These are phyloP conservation scores for Neurospora sp. DNA, from an alignment of 495 filamentous ascomycete genomes.

Conservation along the genomic window DNA sequence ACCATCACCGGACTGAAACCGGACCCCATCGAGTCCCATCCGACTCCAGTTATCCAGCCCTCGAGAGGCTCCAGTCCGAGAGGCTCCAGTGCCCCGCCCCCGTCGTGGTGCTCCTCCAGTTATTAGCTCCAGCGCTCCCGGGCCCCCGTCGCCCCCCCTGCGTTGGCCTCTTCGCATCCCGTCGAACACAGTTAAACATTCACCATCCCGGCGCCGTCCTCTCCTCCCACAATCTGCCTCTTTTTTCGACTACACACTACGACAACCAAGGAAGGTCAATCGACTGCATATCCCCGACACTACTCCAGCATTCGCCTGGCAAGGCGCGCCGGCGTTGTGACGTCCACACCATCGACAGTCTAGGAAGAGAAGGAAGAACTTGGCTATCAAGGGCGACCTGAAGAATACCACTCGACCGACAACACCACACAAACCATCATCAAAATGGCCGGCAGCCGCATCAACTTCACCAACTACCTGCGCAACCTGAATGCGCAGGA, in stretches of 20 bases:
- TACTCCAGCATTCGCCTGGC: neutral
- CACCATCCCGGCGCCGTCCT: neutral
- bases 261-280: neutral
- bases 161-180: neutral
- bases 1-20: neutral
- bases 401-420: neutral
- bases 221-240: neutral
- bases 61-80: neutral
- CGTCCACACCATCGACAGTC: neutral
- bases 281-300: neutral
- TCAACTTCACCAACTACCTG: constrained; percentile 82
- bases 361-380: neutral
- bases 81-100: neutral
- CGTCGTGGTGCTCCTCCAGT: neutral
- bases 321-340: neutral
- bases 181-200: neutral
- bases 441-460: constrained; percentile 13
- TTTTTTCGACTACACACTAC: neutral
- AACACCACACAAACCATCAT: neutral
- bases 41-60: neutral
- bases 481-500: constrained; percentile 77
- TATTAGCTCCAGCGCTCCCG: neutral
- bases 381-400: neutral
- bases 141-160: neutral
- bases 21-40: neutral